Percentiles rank a stretch among this genome's conserved stretches.
phyloP scores from a whole-genome alignment of 768 basidiomycete genomes.

The Rhodotorula graminis region DNA sequence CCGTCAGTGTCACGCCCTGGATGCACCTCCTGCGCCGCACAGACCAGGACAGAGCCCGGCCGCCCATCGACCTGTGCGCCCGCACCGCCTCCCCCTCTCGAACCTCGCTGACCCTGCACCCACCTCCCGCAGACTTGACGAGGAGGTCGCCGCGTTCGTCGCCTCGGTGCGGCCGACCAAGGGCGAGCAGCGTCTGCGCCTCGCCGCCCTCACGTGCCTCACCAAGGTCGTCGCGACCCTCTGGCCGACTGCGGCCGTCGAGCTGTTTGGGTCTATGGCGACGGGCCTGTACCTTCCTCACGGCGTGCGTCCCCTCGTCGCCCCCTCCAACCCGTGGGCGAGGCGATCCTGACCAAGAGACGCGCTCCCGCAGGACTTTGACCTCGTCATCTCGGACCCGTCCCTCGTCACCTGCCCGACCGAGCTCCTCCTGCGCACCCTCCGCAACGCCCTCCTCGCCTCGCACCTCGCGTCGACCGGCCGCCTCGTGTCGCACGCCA shows the following conservation, averaged over 20 bases:
- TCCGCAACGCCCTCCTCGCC: neutral
- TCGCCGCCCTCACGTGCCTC: neutral
- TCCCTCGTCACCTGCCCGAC: neutral
- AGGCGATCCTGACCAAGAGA: no score
- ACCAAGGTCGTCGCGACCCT: neutral
- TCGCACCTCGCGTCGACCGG: neutral
- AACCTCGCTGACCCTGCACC: neutral
- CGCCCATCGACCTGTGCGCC: neutral
- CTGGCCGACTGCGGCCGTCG: neutral
- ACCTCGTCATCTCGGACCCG: slow-evolving; percentile 2
- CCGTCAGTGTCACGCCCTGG: neutral
- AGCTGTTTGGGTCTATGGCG: slow-evolving; percentile 8
- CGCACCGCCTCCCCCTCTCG: no score
- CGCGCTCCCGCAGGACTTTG: slow-evolving; percentile 9
- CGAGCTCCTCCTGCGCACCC: neutral
- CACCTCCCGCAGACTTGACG: neutral
- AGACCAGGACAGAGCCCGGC: no score
- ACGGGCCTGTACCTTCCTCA: slow-evolving; percentile 9
- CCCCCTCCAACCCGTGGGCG: neutral
- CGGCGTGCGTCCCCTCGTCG: neutral
- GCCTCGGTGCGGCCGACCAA: neutral
- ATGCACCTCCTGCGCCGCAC: neutral
- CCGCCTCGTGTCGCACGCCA: neutral
- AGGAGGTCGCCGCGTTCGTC: slow-evolving; percentile 1
- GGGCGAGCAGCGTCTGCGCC: neutral